Evolutionary conservation across 2,329 filamentous ascomycete species (phyloP).

Genomic region (Tympanopsis confertula): DNA sequence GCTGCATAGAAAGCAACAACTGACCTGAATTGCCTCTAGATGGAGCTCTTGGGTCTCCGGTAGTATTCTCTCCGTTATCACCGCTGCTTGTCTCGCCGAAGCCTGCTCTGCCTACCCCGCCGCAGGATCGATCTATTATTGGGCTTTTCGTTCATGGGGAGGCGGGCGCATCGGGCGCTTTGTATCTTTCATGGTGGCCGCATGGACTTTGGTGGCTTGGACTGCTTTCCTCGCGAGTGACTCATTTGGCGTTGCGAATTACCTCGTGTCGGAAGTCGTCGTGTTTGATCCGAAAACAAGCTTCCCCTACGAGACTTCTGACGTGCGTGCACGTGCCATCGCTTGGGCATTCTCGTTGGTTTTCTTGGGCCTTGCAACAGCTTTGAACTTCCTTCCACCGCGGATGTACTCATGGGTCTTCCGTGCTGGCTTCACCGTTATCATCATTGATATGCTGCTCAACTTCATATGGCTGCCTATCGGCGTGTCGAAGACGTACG

Average conservation of each 20-base stretch:
- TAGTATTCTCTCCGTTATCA: slow-evolving; percentile 8
- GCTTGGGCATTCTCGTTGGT: not conserved
- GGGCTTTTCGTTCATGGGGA: slow-evolving; percentile 15
- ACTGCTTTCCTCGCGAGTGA: slow-evolving; percentile 4
- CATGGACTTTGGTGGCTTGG: slow-evolving; percentile 5
- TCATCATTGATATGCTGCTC: slow-evolving; percentile 28
- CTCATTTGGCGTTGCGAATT: not conserved
- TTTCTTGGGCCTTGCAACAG: not conserved
- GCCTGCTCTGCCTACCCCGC: slow-evolving; percentile 16
- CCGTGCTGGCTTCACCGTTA: slow-evolving; percentile 23
- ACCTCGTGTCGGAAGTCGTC: not conserved
- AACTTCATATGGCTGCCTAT: slow-evolving; percentile 34
- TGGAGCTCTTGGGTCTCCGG: slow-evolving; percentile 5
- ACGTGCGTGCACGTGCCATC: not conserved
- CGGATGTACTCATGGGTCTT: slow-evolving; percentile 28
- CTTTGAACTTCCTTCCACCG: not conserved
- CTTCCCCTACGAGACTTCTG: not conserved
- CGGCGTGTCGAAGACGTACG: slow-evolving; percentile 26
- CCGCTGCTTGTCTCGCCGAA: slow-evolving; percentile 15
- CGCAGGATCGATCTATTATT: slow-evolving; percentile 17
- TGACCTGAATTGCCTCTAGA: slow-evolving; percentile 1
- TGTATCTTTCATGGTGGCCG: slow-evolving; percentile 4
- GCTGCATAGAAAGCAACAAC: not conserved
- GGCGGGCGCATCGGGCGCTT: slow-evolving; percentile 4
- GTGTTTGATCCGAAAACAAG: not conserved